Base-by-base conservation (phyloP, 2,329 filamentous ascomycete species). In the Corynespora cassiicola region DNA sequence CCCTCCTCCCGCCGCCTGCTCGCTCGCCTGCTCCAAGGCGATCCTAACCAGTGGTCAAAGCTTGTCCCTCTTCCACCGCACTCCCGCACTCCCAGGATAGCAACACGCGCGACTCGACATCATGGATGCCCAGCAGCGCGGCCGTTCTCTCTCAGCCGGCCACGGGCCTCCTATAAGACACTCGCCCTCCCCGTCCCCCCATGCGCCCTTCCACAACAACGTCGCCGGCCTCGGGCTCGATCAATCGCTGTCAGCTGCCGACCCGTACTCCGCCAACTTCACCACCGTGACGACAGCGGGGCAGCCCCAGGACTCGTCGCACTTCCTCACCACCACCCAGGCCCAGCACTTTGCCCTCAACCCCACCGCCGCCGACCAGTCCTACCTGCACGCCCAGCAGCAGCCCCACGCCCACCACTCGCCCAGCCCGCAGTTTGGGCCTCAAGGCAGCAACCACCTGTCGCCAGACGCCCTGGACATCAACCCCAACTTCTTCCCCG, bases 111-210 rank as follows among this genome's bases (percentile, higher is more conserved):
- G 31, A 43, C 38, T 53, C 44, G 19, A 54, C 58, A 61, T 56
- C 59, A 80, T 81, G 77, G 78, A 81, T 71, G 69, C 71, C 70
- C 73, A 76, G 66, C 75, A 78, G 62, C 74, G 79, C 65, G 81
- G 81, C 63, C 81, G 82, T 62, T 85, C 83, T 55, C 80, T 78
- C 53, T 85, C 84, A 59, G 74, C 75, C 62, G 75, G 76, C 50
- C 76, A 79, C 54, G 65, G 57, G 63, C 66, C 74, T 73, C 77
- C 82, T 84, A 85, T 87, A 85, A 86, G 79, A 67, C 81, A 82
- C 66, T 79, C 74, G 53, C 82, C 82, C 68, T 85, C 84, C 57
- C 80, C 82, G 56, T 81, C 82, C 63, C 79, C 79, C 65, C 77
- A 66, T 58, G 67, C 70, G 68, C 75, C 75, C 56, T 80, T 78